phyloP scores from a whole-genome alignment of 768 basidiomycete genomes.

The Psilocybe cyanescens region DNA sequence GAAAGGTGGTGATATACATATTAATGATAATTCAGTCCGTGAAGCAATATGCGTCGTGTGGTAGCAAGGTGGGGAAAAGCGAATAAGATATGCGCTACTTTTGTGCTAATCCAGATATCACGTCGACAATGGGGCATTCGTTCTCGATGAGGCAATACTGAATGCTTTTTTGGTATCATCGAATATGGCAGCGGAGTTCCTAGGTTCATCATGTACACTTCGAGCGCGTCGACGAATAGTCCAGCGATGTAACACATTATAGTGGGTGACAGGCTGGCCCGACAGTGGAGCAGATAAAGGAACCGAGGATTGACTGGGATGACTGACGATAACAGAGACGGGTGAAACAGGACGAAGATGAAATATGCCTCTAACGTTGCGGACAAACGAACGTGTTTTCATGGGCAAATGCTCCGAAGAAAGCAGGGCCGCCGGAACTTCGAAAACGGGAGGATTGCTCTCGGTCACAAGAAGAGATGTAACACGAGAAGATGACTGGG shows the following conservation, averaged over 20 bases:
- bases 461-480: constrained; percentile 15
- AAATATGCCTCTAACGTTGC: constrained; percentile 66
- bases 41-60: neutral
- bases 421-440: constrained; percentile 3
- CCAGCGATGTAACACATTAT: constrained; percentile 51
- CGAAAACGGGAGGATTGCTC: constrained; percentile 2
- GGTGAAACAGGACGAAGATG: constrained; percentile 49
- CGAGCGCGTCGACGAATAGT: constrained; percentile 54
- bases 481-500: constrained; percentile 31
- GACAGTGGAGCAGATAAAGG: constrained; percentile 8
- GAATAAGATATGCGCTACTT: constrained; percentile 9
- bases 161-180: constrained; percentile 16
- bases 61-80: neutral
- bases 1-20: constrained; percentile 8
- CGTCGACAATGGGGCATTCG: constrained; percentile 10
- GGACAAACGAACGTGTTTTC: constrained; percentile 57
- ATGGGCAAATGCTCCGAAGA: constrained; percentile 24
- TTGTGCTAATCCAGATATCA: constrained; percentile 10
- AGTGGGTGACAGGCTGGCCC: constrained; percentile 21
- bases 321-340: constrained; percentile 23
- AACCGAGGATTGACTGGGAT: constrained; percentile 15
- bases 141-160: constrained; percentile 9
- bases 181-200: constrained; percentile 4
- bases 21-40: constrained; percentile 9
- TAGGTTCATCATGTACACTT: constrained; percentile 52